A percentile compares a stretch with the other conserved stretches of the same genome.
phyloP scores from a whole-genome alignment of 208 protist species.

The Crithidia expoeki region DNA sequence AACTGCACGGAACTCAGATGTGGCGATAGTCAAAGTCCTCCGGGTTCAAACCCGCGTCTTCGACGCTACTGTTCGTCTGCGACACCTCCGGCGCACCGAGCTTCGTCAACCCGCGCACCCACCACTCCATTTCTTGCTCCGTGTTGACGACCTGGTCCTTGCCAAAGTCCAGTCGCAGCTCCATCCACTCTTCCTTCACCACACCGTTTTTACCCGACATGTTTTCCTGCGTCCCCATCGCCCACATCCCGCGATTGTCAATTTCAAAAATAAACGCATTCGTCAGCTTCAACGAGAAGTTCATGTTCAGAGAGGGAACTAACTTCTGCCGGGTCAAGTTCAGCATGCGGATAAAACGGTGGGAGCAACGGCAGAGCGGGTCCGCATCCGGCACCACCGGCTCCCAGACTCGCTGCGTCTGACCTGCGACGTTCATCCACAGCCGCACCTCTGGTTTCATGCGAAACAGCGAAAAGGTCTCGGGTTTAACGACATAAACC shows the following conservation, averaged over 20 bases:
- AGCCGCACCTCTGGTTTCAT: slow-evolving; percentile 75
- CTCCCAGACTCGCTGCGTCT: slow-evolving; percentile 87
- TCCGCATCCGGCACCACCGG: slow-evolving; percentile 65
- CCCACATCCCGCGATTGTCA: slow-evolving; percentile 78
- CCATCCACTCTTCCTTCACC: slow-evolving; percentile 80
- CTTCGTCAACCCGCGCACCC: slow-evolving; percentile 82
- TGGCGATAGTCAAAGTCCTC: slow-evolving; percentile 88
- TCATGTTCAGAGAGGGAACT: slow-evolving; percentile 89
- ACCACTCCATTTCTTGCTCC: slow-evolving; percentile 93
- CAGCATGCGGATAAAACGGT: slow-evolving; percentile 83
- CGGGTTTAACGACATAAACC: slow-evolving; percentile 85
- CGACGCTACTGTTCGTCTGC: slow-evolving; percentile 80
- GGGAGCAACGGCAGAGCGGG: slow-evolving; percentile 72
- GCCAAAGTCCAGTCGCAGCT: slow-evolving; percentile 84
- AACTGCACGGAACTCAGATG: slow-evolving; percentile 34
- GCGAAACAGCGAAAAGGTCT: slow-evolving; percentile 79
- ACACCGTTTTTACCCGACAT: slow-evolving; percentile 49
- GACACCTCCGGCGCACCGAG: slow-evolving; percentile 84
- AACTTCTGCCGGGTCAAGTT: slow-evolving; percentile 86
- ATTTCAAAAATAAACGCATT: slow-evolving; percentile 90
- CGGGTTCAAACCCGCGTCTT: slow-evolving; percentile 76
- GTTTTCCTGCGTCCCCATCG: slow-evolving; percentile 88
- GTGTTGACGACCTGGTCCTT: slow-evolving; percentile 80
- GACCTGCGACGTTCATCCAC: slow-evolving; percentile 68
- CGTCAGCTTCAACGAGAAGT: slow-evolving; percentile 86